These are phyloP conservation scores for Plantago ovata DNA, from an alignment of 257 asterid genomes.

Conservation along the genomic window DNA sequence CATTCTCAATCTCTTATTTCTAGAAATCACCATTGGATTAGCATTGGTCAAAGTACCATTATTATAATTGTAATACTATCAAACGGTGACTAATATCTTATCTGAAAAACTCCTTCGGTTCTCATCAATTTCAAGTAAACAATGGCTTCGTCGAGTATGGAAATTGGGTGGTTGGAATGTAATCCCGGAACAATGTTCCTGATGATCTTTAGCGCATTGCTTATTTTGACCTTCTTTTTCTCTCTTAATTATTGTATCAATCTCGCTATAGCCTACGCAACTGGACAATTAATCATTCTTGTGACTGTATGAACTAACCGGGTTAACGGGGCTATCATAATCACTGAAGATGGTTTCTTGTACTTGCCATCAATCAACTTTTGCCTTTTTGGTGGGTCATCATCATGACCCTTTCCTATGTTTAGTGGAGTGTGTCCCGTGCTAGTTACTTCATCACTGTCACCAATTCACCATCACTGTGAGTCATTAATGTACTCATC, in stretches of 20 bases:
- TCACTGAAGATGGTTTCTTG: constrained; percentile 41
- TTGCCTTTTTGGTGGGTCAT: constrained; percentile 55
- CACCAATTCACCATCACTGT: constrained; percentile 34
- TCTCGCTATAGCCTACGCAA: constrained; percentile 24
- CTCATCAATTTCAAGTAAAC: constrained; percentile 54
- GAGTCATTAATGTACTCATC: constrained; percentile 29
- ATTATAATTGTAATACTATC: too few species aligned
- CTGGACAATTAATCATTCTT: constrained; percentile 37
- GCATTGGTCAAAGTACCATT: too few species aligned
- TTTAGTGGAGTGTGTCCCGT: constrained; percentile 35
- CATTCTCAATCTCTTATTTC: too few species aligned
- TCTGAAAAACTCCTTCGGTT: too few species aligned
- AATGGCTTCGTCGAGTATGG: constrained; percentile 67
- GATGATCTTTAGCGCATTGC: constrained; percentile 39
- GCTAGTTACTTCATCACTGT: constrained; percentile 68
- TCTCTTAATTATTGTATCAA: constrained; percentile 23
- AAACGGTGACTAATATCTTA: too few species aligned
- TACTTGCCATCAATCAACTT: constrained; percentile 58
- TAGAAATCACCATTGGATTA: too few species aligned
- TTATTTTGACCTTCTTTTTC: constrained; percentile 46
- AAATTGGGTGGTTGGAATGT: constrained; percentile 43
- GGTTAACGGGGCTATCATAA: not conserved
- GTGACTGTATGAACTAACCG: constrained; percentile 11
- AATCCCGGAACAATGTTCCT: constrained; percentile 52
- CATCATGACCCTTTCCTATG: constrained; percentile 21